Percentiles rank a stretch among this genome's conserved stretches.
Evolutionary conservation across 1,284 basidiomycete species (phyloP).

Genomic region (Apiotrichum siamense): DNA sequence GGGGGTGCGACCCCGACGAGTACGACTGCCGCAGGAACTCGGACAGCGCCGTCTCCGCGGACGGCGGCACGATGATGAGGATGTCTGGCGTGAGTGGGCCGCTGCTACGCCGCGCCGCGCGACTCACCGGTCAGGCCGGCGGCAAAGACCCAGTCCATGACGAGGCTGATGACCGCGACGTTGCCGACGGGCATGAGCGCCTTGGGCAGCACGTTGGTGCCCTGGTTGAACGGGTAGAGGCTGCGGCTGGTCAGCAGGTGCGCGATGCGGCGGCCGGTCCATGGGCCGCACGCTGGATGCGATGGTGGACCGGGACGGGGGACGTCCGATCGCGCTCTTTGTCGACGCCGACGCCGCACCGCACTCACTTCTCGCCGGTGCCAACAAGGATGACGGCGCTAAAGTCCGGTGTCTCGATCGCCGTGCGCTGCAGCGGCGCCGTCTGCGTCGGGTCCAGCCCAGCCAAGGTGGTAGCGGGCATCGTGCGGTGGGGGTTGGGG

Average conservation of each 20-base stretch:
- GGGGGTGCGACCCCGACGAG: conserved; percentile 27
- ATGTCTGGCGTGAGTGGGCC: conserved; percentile 57
- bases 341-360: too few relatives aligned
- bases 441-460: background rate
- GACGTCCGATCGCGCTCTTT: too few relatives aligned
- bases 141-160: conserved; percentile 77
- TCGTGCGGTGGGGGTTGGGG: background rate
- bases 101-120: background rate
- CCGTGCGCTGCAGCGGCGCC: conserved; percentile 9
- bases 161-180: conserved; percentile 77
- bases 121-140: conserved; percentile 71
- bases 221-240: conserved; percentile 45
- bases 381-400: conserved; percentile 77
- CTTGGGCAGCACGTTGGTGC: conserved; percentile 52
- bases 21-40: conserved; percentile 63
- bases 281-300: too few relatives aligned
- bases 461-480: background rate
- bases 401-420: conserved; percentile 57
- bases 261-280: background rate
- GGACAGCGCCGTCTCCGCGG: conserved; percentile 65
- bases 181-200: conserved; percentile 81
- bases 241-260: conserved; percentile 17
- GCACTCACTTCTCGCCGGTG: conserved; percentile 72
- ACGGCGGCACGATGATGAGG: conserved; percentile 71
- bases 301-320: too few relatives aligned